Evolutionary conservation across 371 early-diverging fungal genomes (phyloP).

Genomic region (Actinomucor elegans): DNA sequence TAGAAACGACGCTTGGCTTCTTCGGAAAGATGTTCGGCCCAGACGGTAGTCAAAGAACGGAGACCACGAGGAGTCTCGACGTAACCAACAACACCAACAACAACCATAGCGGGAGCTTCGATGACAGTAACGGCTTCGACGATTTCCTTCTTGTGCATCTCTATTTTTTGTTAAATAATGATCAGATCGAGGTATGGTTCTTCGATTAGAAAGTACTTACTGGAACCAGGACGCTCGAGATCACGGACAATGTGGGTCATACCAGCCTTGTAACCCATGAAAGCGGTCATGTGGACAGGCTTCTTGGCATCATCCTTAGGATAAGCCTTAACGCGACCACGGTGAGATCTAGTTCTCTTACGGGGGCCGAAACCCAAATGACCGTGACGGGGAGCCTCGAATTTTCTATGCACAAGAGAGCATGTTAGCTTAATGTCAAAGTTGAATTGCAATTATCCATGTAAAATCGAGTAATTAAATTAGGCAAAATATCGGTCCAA

Average conservation of each 20-base stretch:
- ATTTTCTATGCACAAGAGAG: slow-evolving; percentile 12
- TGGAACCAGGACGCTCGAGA: slow-evolving; percentile 96
- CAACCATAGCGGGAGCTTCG: slow-evolving; percentile 98
- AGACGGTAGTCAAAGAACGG: slow-evolving; percentile 97
- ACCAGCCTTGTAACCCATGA: slow-evolving; percentile 99
- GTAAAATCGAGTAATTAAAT: too few species aligned
- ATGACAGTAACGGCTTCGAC: slow-evolving; percentile 99
- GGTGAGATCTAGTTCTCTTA: slow-evolving; percentile 95
- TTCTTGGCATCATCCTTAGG: slow-evolving; percentile 97
- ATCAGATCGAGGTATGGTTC: slow-evolving; percentile 46
- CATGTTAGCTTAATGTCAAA: too few species aligned
- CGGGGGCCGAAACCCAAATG: slow-evolving; percentile 99
- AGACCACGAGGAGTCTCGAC: slow-evolving; percentile 98
- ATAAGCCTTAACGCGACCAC: slow-evolving; percentile 98
- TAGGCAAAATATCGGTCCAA: too few species aligned
- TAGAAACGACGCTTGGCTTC: slow-evolving; percentile 99
- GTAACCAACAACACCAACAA: slow-evolving; percentile 99
- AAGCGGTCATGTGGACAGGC: slow-evolving; percentile 98
- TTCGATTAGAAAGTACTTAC: slow-evolving; percentile 47
- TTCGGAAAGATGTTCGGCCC: slow-evolving; percentile 99
- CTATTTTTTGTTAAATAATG: neutral
- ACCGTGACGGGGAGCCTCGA: slow-evolving; percentile 92
- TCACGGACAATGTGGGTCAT: slow-evolving; percentile 99
- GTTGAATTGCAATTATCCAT: neutral
- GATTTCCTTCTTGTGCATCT: slow-evolving; percentile 99